A percentile compares a stretch with the other conserved stretches of the same genome.
phyloP scores from a whole-genome alignment of 2,329 filamentous ascomycete species.

The Parastagonospora avenae region DNA sequence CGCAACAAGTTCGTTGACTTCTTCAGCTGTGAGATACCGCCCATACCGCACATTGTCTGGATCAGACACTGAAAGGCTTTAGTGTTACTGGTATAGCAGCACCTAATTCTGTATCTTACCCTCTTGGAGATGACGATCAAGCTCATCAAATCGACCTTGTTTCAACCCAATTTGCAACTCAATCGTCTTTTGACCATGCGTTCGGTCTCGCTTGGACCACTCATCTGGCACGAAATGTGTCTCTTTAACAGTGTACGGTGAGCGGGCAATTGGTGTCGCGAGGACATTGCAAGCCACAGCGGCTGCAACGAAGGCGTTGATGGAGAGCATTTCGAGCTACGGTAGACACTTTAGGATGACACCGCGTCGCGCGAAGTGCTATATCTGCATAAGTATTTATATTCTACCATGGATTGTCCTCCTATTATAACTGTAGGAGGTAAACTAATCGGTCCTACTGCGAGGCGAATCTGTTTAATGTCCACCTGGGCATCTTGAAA shows the following conservation, averaged over 20 bases:
- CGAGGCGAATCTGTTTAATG: no score
- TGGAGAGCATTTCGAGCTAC: conserved; percentile 26
- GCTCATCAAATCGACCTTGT: conserved; percentile 60
- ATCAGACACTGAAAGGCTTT: conserved; percentile 24
- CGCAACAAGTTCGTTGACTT: conserved; percentile 60
- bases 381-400: background rate
- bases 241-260: conserved; percentile 61
- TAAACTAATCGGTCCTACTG: no score
- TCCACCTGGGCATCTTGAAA: no score
- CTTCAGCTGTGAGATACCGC: conserved; percentile 57
- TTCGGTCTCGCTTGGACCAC: conserved; percentile 57
- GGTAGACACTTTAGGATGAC: background rate
- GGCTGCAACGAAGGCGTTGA: conserved; percentile 31
- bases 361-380: background rate
- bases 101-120: conserved; percentile 38
- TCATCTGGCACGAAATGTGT: conserved; percentile 57
- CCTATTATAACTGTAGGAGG: no score
- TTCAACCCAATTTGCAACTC: conserved; percentile 64
- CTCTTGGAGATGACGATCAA: conserved; percentile 62
- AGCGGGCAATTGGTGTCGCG: conserved; percentile 47
- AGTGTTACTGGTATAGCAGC: background rate
- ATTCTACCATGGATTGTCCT: background rate
- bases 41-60: conserved; percentile 61
- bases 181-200: conserved; percentile 56
- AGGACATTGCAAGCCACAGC: conserved; percentile 35